Percentiles rank a stretch among this genome's conserved stretches.
Evolutionary conservation across 108 stramenopile genomes (phyloP).

Genomic region (Cyclotella choctawhatcheeana): DNA sequence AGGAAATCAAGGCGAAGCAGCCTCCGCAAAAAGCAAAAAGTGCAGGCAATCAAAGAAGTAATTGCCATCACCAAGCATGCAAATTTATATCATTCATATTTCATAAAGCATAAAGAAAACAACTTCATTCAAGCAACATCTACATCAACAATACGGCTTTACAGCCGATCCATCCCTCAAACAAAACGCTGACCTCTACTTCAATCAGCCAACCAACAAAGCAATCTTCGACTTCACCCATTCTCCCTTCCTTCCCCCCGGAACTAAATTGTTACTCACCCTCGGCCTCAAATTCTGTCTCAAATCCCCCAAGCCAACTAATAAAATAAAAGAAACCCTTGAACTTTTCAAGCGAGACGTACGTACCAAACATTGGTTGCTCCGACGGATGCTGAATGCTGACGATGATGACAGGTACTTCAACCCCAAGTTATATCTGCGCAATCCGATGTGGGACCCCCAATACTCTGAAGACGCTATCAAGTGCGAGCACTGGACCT

Average conservation of each 20-base stretch:
- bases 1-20: too few relatives aligned
- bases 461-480: too few relatives aligned
- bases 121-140: not conserved
- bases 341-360: not conserved
- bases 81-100: not conserved
- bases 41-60: too few relatives aligned
- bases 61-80: too few relatives aligned
- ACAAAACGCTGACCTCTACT: not conserved
- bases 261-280: not conserved
- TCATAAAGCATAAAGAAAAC: constrained; percentile 2
- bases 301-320: not conserved
- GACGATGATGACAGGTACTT: too few relatives aligned
- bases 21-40: too few relatives aligned
- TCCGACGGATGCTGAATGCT: too few relatives aligned
- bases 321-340: not conserved
- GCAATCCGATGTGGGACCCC: too few relatives aligned
- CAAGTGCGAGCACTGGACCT: too few relatives aligned
- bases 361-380: not conserved
- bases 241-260: too few relatives aligned
- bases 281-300: not conserved
- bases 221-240: too few relatives aligned
- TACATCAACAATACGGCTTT: not conserved
- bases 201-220: not conserved
- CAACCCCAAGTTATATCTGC: too few relatives aligned
- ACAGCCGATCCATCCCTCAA: not conserved